Conservation (phyloP, 768 basidiomycete genomes). For the Leccinellum luteum region DNA sequence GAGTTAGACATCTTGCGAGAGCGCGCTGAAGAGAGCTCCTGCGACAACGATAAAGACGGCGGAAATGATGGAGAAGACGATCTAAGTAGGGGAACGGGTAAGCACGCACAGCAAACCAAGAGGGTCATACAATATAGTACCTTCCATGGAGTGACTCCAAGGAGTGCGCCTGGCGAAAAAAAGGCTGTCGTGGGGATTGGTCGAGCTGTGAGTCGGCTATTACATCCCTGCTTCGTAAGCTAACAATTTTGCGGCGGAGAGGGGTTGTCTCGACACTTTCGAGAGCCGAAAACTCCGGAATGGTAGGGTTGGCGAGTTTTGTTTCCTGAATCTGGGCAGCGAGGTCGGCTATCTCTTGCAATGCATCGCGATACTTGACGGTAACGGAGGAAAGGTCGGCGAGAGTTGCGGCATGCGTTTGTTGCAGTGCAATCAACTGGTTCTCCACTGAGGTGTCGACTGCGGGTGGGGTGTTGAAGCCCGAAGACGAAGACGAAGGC, state of each 20-base stretch:
- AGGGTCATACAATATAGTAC: slow-evolving; percentile 36
- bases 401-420: slow-evolving; percentile 78
- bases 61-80: slow-evolving; percentile 92
- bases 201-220: slow-evolving; percentile 46
- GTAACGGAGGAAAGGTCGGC: slow-evolving; percentile 76
- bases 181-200: slow-evolving; percentile 61
- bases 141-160: slow-evolving; percentile 87
- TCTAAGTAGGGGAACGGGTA: slow-evolving; percentile 39
- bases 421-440: slow-evolving; percentile 73
- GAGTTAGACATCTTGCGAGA: slow-evolving; percentile 82
- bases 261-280: slow-evolving; percentile 45
- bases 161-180: slow-evolving; percentile 88
- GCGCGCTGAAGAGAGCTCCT: slow-evolving; percentile 89
- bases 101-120: slow-evolving; percentile 1
- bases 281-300: slow-evolving; percentile 39
- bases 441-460: slow-evolving; percentile 48
- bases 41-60: slow-evolving; percentile 94
- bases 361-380: slow-evolving; percentile 82
- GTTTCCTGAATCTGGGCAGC: slow-evolving; percentile 88
- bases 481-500: slow-evolving; percentile 31
- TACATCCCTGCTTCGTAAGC: slow-evolving; percentile 47
- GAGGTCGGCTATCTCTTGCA: slow-evolving; percentile 91
- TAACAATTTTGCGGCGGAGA: slow-evolving; percentile 52
- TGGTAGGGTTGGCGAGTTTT: slow-evolving; percentile 56
- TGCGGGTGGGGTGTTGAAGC: slow-evolving; percentile 28